phyloP scores from a whole-genome alignment of 192 early-diverging fungal species.

The Podochytrium sp. region DNA sequence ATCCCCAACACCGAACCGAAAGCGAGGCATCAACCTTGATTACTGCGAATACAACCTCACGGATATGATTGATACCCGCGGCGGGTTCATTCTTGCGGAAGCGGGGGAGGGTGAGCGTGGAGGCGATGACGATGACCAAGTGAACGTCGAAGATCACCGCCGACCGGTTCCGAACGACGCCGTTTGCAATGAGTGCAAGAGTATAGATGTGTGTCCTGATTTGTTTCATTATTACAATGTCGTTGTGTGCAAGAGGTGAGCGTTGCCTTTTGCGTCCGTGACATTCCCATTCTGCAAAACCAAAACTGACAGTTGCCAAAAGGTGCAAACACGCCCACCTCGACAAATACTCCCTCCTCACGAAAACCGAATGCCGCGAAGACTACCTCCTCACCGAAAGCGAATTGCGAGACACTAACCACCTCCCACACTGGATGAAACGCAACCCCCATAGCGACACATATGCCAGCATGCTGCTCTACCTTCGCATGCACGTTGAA shows the following conservation, averaged over 20 bases:
- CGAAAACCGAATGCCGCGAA: constrained; percentile 87
- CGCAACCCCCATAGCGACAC: constrained; percentile 95
- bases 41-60: constrained; percentile 87
- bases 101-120: constrained; percentile 39
- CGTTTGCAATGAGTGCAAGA: constrained; percentile 83
- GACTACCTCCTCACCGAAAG: constrained; percentile 96
- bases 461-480: constrained; percentile 97
- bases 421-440: constrained; percentile 82
- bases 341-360: constrained; percentile 91
- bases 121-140: not conserved
- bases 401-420: constrained; percentile 80
- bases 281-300: not conserved
- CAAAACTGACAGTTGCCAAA: not conserved
- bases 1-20: constrained; percentile 14
- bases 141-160: not conserved
- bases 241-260: constrained; percentile 62
- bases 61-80: constrained; percentile 83
- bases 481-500: constrained; percentile 85
- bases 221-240: constrained; percentile 76
- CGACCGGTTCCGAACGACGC: constrained; percentile 40
- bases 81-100: constrained; percentile 82
- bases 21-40: constrained; percentile 42
- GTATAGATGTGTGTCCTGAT: constrained; percentile 79
- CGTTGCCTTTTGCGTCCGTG: not conserved
- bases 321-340: constrained; percentile 72